A percentile compares a stretch with the other conserved stretches of the same genome.
These are phyloP conservation scores for Leishmania lainsoni DNA, from an alignment of 208 protist genomes.

Conservation along the genomic window DNA sequence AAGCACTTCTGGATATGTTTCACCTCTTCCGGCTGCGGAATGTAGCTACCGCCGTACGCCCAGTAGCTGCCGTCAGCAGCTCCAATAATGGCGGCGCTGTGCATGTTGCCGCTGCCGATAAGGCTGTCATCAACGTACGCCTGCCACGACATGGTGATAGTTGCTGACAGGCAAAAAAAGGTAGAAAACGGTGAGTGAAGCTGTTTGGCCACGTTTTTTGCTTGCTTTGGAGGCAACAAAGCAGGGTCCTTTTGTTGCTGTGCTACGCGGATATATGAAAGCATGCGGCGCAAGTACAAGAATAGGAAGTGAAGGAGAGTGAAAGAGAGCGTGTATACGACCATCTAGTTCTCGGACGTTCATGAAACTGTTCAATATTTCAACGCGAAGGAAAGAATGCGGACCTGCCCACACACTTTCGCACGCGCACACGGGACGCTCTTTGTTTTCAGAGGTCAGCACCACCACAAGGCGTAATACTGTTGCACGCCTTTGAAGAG, in stretches of 20 bases:
- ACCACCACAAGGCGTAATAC: neutral
- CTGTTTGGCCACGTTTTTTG: neutral
- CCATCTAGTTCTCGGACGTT: neutral
- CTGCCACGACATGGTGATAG: constrained; percentile 80
- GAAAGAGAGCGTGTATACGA: neutral
- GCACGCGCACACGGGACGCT: neutral
- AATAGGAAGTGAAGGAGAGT: neutral
- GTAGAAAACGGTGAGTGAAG: neutral
- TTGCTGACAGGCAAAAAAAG: neutral
- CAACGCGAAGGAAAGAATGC: neutral
- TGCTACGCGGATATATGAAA: neutral
- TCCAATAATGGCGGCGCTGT: constrained; percentile 85
- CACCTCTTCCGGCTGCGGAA: constrained; percentile 88
- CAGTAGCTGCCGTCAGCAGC: constrained; percentile 87
- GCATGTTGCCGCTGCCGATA: constrained; percentile 86
- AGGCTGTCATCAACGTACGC: constrained; percentile 88
- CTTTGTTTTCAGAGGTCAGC: neutral
- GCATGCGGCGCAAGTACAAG: neutral
- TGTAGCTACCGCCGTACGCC: constrained; percentile 84
- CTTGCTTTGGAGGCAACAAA: neutral
- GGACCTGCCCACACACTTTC: neutral
- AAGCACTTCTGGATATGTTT: constrained; percentile 78
- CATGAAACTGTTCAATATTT: neutral
- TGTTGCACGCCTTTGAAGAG: neutral
- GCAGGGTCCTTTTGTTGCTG: neutral